Base-by-base conservation (phyloP, 2,329 filamentous ascomycete species). In the Neopestalotiopsis sp. region DNA sequence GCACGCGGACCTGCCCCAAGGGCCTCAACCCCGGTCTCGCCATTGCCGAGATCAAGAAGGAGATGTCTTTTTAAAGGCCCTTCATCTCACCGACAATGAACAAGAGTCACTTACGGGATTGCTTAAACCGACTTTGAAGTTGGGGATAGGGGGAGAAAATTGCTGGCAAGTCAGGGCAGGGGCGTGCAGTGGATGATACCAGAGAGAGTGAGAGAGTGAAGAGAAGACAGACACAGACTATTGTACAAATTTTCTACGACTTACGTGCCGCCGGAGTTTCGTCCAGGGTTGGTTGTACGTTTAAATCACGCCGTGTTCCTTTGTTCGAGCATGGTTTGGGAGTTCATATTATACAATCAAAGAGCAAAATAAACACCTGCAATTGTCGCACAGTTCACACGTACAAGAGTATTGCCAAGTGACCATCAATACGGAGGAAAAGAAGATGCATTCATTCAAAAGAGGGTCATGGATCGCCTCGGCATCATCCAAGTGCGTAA, bases 11-110 rank as follows among this genome's bases (percentile, higher is more conserved):
- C 68, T 99, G 96, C 84, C 96, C 96, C 80, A 99, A 99, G 93
- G 96, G 96, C 61, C 84, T 99, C 76, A 99, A 99, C 87, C 96
- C 96, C 24, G 96, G 94, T 73, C 88, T 94, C 80, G 96, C 96
- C 20, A 97, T 99, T 85, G 95, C 95, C 66, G 93, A 98, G 88
- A 97, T 98, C 83, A 98, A 98, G 93, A 98, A 98, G 92, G 89
- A 91, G 85, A 92, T 98, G 93, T 90, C 95, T 68, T 83, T 89
- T 49, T 86, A 81, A 77, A 20, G 6, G 14, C 24, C 2, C 2
- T 28, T 2, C 24, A 28, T 28, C 24, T 28, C 24, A 28, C 24
- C 2, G 24, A 28, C 24, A 28, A 28, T 28, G 17, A 34, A 30
- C 2, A 20, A 3, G 24, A 49, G 34, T 3, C 20, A 14, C 4